Base-by-base conservation (phyloP, 495 filamentous ascomycete species). In the Rhypophila decipiens region DNA sequence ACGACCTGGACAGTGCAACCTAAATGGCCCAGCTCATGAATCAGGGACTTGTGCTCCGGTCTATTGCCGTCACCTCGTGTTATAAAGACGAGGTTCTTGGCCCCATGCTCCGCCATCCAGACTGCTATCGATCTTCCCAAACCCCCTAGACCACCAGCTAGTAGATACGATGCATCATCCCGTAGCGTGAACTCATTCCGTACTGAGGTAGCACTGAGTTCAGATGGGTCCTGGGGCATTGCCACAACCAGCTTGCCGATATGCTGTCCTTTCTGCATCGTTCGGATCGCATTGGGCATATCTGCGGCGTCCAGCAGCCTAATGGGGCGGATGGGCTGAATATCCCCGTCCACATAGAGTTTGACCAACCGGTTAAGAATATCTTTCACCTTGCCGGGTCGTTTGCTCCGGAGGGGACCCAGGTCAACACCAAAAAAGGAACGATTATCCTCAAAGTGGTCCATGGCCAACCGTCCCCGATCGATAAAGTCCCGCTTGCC, bases 231-330 rank as follows among this genome's bases (percentile, higher is more conserved):
- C 1, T 48, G 27, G 15, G 34, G 37, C 34, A 63, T 50, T 8
- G 37, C 52, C 15, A 76, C 59, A 10, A 75, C 66, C 0, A 76
- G 54, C 42, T 77, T 79, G 10, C 74, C 74, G 10, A 70, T 64
- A 42, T 72, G 71, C 1, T 56, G 35, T 10, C 66, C 71, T 17
- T 42, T 39, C 11, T 62, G 67, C 48, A 77, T 64, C 34, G 18
- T 20, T 11, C 74, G 58, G 47, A 80, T 70, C 0, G 70, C 76
- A 31, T 31, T 31, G 27, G n/a, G 27, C 27, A 31, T 31, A 13
- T 31, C 27, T 31, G 13, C 13, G 21, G 55, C 63, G 48, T 74
- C 70, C 4, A 75, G 53, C 21, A 74, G 60, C 4, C 67, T 68
- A 74, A 60, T 2, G 70, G 71, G 4, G 44, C 44, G 20, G 36